Evolutionary conservation across 2,329 filamentous ascomycete genomes (phyloP), one percentile per base, ranked within the genome.

Genomic region (Alternaria postmessia): DNA sequence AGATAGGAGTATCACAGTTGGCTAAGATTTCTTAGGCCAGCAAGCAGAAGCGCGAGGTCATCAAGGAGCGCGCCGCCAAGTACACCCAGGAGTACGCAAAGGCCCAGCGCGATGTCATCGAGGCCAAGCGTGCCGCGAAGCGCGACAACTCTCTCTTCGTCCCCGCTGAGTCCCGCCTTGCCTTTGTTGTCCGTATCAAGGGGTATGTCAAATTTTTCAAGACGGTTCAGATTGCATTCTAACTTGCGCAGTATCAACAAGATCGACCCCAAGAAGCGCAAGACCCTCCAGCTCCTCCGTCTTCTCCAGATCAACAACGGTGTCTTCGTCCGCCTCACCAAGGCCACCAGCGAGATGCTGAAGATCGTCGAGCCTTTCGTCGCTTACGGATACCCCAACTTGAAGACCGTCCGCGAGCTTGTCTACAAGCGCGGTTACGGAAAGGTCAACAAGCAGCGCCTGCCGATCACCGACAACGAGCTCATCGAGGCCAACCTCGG

Each of bases 241-340:
- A 63, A 68, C 46, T 22, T 9, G 12, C 51, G 47, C 67, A 90
- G 94, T 97, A 98, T 99, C 93, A 98, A 98, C 93, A 99, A 99
- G 92, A 98, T 99, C 79, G 90, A 96, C 83, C 95, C 95, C 80
- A 98, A 99, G 92, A 96, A 96, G 85, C 94, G 95, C 89, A 99
- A 99, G 91, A 98, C 97, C 82, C 91, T 99, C 77, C 95, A 99
- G 87, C 92, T 99, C 66, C 94, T 99, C 83, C 94, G 95, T 89
- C 93, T 99, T 71, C 91, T 99, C 81, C 95, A 99, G 89, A 99
- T 99, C 92, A 99, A 99, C 93, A 98, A 97, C 84, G 95, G 95
- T 85, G 92, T 97, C 84, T 99, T 99, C 86, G 87, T 99, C 85
- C 90, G 89, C 79, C 87, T 97, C 81, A 98, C 94, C 87, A 99